These are phyloP conservation scores for Epipyxis sp. DNA, from an alignment of 108 stramenopile genomes.

Conservation along the genomic window DNA sequence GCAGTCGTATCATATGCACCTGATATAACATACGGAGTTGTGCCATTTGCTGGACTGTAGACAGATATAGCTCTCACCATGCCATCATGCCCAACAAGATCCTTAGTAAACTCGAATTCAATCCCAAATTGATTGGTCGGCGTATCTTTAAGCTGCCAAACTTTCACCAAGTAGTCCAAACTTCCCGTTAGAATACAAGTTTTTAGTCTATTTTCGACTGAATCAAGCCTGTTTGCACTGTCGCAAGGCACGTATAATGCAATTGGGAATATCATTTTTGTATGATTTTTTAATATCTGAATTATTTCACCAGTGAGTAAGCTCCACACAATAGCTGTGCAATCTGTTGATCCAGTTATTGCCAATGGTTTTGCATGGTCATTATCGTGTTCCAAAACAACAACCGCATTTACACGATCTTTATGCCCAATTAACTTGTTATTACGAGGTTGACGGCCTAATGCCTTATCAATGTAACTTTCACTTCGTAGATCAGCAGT, in stretches of 20 bases:
- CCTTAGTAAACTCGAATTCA: too few species aligned
- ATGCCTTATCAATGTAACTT: neutral
- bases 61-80: neutral
- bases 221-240: too few species aligned
- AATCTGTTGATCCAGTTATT: neutral
- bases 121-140: neutral
- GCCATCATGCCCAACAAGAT: neutral
- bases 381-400: neutral
- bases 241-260: neutral
- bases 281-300: neutral
- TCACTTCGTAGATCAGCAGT: neutral
- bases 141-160: neutral
- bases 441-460: too few species aligned
- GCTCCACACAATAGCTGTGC: neutral
- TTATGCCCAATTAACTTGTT: too few species aligned
- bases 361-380: neutral
- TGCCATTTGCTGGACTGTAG: neutral
- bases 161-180: neutral
- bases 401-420: neutral
- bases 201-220: neutral
- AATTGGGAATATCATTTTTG: neutral
- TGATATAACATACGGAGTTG: constrained; percentile 15
- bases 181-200: neutral
- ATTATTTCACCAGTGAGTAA: neutral
- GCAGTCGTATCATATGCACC: constrained; percentile 12